Evolutionary conservation across 2,329 filamentous ascomycete species (phyloP).

Genomic region (Aspergillus alliaceus): DNA sequence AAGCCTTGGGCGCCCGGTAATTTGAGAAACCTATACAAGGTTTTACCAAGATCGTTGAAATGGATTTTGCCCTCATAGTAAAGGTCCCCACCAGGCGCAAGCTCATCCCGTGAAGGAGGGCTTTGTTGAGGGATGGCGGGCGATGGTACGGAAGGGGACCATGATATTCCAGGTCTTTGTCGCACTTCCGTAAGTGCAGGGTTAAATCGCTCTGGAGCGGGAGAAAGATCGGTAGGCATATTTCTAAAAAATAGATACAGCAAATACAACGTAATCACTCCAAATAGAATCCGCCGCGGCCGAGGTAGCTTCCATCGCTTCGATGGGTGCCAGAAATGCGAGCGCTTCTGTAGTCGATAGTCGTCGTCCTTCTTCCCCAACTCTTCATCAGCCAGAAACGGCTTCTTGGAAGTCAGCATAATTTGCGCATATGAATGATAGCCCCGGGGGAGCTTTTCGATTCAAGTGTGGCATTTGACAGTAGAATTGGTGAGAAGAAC

Average conservation of each 20-base stretch:
- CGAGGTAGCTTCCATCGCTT: slow-evolving; percentile 36
- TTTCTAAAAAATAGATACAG: slow-evolving; percentile 67
- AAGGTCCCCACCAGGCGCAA: slow-evolving; percentile 31
- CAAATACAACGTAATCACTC: slow-evolving; percentile 48
- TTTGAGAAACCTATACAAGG: slow-evolving; percentile 60
- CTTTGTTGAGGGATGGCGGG: slow-evolving; percentile 8
- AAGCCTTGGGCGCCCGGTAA: slow-evolving; percentile 52
- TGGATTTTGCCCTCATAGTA: slow-evolving; percentile 69
- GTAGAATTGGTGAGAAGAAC: background rate
- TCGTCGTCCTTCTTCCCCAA: slow-evolving; percentile 67
- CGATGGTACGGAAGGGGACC: slow-evolving; percentile 8
- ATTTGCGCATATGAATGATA: slow-evolving; percentile 17
- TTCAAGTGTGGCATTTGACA: slow-evolving; percentile 11
- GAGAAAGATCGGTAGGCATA: slow-evolving; percentile 55
- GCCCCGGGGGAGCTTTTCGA: slow-evolving; percentile 23
- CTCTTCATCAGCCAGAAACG: slow-evolving; percentile 59
- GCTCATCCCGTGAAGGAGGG: slow-evolving; percentile 13
- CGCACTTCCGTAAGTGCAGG: slow-evolving; percentile 19
- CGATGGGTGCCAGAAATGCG: slow-evolving; percentile 33
- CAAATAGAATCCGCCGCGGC: slow-evolving; percentile 53
- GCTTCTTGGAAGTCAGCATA: slow-evolving; percentile 43
- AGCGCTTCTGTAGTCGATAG: slow-evolving; percentile 43
- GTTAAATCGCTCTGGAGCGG: slow-evolving; percentile 33
- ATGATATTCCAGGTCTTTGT: slow-evolving; percentile 10
- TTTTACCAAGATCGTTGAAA: slow-evolving; percentile 64